Evolutionary conservation across 352 stramenopile species (phyloP), one percentile per base, ranked within the genome.

Genomic region (Pythium monospermum): DNA sequence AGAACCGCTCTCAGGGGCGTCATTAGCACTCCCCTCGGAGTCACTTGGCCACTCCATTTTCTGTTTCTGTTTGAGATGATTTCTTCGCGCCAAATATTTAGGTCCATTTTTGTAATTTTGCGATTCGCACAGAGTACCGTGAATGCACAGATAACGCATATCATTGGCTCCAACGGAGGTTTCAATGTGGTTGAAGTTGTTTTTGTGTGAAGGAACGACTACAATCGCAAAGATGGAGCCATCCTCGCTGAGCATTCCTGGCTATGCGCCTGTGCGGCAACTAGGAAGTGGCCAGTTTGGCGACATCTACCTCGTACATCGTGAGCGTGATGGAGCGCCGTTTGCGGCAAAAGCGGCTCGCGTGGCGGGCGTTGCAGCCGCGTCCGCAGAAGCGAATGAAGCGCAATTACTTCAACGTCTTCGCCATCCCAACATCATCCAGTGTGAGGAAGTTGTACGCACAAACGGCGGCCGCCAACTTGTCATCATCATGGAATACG

Each of bases 401-500:
- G 80, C 82, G 11, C 51, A 73, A 22, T 33, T 89, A 26, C 41
- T 87, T 6, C 58, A 64, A 38, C 28, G 41, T 4, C 61, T 94
- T 23, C 48, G 61, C 6, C 81, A 91, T 25, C 60, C 68, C 1
- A 89, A 92, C 47, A 77, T 91, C 46, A 61, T 90, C 3, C 70
- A 71, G 21, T 91, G 70, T 39, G 44, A 87, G 23, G 71, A 86
- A 15, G 43, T 64, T 6, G 49, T 86, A 23, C 61, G 28, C 19
- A 6, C 31, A 16, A 30, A 76, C 7, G 45, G 40, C 16, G 41
- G 51, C 6, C n/a, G 25, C 13, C 54, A 68, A 30, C 44, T 77
- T 12, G 63, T 47, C 25, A 83, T 93, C 38, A 35, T 92, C 37
- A 91, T 93, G 79, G 83, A 94, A 49, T 89, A 83, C 51, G 73